A percentile compares a stretch with the other conserved stretches of the same genome.
Conservation (phyloP, 169 alveolate genomes). For the Eimeria maxima region DNA sequence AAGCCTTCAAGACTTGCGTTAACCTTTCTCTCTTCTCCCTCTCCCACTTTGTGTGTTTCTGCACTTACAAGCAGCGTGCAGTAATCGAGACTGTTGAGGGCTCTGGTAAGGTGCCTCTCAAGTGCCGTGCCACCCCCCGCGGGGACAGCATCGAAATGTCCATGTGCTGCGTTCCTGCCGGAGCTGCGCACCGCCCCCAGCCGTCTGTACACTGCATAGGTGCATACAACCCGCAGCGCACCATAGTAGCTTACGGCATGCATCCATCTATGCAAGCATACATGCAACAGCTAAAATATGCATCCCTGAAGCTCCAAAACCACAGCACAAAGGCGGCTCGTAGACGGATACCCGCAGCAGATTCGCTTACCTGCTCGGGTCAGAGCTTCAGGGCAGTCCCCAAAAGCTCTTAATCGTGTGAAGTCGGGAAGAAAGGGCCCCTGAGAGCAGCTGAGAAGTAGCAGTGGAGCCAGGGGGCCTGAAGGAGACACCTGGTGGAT, state of each 20-base stretch:
- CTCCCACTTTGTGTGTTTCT: neutral
- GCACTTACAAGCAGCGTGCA: constrained; percentile 47
- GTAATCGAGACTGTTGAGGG: constrained; percentile 2
- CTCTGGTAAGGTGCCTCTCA: constrained; percentile 25
- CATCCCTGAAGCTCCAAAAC: neutral
- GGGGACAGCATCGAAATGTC: neutral
- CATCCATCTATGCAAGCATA: neutral
- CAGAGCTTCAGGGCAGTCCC: constrained; percentile 19
- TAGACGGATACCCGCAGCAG: neutral
- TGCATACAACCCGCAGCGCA: neutral
- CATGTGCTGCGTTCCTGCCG: neutral
- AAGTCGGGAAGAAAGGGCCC: constrained; percentile 58
- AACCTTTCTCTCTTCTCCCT: neutral
- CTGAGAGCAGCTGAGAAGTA: neutral
- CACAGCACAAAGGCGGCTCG: neutral
- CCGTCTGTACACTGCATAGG: constrained; percentile 67
- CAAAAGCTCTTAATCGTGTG: constrained; percentile 14
- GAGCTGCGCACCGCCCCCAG: constrained; percentile 12
- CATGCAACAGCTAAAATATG: neutral
- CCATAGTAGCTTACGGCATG: neutral
- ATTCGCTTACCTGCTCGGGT: constrained; percentile 45
- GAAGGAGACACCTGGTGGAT: constrained; percentile 8
- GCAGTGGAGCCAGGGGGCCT: neutral
- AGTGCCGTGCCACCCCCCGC: neutral
- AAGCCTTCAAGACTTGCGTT: neutral